Conservation (phyloP, 441 rosid genomes). For the Croton laevigatus region DNA sequence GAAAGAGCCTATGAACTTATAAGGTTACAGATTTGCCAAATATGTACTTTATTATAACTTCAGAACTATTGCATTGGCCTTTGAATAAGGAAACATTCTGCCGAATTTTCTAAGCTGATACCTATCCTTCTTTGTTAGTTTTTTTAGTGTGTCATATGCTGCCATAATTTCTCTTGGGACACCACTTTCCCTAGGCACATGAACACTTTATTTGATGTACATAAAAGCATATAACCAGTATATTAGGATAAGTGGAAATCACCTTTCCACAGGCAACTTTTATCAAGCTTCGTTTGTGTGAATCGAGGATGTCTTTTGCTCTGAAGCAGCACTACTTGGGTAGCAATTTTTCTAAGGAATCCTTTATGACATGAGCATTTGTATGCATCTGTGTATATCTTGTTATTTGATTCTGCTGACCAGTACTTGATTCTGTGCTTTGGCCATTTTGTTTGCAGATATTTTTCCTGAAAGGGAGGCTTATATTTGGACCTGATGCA, state of each 20-base stretch:
- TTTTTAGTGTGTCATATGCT: background rate
- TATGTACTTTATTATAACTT: background rate
- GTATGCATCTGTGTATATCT: background rate
- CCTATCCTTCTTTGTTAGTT: background rate
- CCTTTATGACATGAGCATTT: background rate
- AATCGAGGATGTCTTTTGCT: background rate
- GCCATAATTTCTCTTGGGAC: too few relatives aligned
- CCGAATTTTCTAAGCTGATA: background rate
- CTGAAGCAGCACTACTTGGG: background rate
- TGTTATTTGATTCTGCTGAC: slow-evolving; percentile 6
- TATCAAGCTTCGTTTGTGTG: background rate
- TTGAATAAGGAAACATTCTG: background rate
- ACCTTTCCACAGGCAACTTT: too few relatives aligned
- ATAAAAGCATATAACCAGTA: too few relatives aligned
- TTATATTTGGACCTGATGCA: slow-evolving; percentile 94
- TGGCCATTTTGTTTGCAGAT: slow-evolving; percentile 40
- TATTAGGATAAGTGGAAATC: too few relatives aligned
- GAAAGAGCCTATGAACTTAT: too few relatives aligned
- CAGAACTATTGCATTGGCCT: background rate
- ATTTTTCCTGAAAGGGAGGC: slow-evolving; percentile 74
- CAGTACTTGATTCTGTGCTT: slow-evolving; percentile 11
- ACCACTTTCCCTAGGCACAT: too few relatives aligned
- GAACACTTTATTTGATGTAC: too few relatives aligned
- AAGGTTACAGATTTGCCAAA: background rate
- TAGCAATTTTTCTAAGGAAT: background rate